Evolutionary conservation across 495 filamentous ascomycete genomes (phyloP).

Genomic region (Aspergillus nanangensis): DNA sequence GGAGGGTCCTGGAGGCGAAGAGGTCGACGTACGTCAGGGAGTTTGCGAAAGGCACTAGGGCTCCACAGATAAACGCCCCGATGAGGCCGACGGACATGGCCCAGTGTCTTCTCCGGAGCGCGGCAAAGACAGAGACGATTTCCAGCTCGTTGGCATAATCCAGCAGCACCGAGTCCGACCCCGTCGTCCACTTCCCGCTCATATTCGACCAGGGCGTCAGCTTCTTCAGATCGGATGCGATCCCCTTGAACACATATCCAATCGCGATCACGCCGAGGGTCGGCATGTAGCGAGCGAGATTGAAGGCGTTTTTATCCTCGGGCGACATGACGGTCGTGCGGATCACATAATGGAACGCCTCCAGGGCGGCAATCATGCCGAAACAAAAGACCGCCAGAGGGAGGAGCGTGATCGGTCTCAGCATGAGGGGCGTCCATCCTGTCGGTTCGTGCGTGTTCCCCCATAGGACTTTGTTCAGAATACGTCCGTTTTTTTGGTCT

Average conservation of each 20-base stretch:
- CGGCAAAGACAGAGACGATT: neutral
- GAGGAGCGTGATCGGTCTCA: neutral
- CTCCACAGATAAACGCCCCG: neutral
- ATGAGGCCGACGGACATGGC: neutral
- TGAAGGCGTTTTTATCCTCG: neutral
- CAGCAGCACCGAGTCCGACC: neutral
- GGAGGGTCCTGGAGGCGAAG: neutral
- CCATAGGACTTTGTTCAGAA: no score
- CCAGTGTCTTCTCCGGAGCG: neutral
- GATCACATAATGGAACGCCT: neutral
- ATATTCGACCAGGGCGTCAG: constrained; percentile 1
- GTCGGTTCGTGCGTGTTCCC: no score
- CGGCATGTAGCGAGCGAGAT: neutral
- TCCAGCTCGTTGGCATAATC: constrained; percentile 1
- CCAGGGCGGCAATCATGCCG: constrained; percentile 1
- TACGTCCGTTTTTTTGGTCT: no score
- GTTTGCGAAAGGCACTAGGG: constrained; percentile 1
- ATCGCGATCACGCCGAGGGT: neutral
- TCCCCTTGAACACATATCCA: neutral
- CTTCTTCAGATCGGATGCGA: constrained; percentile 1
- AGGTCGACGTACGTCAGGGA: neutral
- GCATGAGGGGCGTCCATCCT: neutral
- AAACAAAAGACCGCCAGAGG: neutral
- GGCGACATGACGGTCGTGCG: neutral
- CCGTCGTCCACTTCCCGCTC: neutral